Evolutionary conservation across 345 rosid genomes (phyloP).

Genomic region (Sisymbrium altissimum): DNA sequence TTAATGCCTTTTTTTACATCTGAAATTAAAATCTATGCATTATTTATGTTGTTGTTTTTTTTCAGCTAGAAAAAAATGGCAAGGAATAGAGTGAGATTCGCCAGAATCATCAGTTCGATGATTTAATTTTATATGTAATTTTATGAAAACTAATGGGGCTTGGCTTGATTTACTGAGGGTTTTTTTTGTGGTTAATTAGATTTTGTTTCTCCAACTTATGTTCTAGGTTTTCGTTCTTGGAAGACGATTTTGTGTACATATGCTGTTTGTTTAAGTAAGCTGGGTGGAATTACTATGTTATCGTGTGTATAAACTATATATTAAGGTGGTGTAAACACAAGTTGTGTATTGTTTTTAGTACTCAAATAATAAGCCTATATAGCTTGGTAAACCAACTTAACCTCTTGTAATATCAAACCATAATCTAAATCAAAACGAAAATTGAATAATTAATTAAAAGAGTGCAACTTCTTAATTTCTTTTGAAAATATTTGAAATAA

Average conservation of each 20-base stretch:
- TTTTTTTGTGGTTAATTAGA: not conserved
- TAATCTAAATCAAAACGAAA: not conserved
- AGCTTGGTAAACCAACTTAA: not conserved
- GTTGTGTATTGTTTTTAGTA: not conserved
- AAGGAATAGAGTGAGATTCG: constrained; percentile 15
- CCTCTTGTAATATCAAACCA: not conserved
- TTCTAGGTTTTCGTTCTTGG: not conserved
- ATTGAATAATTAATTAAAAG: no score
- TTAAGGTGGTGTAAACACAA: not conserved
- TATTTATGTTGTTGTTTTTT: not conserved
- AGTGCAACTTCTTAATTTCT: no score
- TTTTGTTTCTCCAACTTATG: not conserved
- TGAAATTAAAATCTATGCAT: not conserved
- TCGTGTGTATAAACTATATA: not conserved
- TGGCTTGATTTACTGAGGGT: constrained; percentile 22
- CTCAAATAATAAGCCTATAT: no score
- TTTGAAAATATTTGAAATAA: not conserved
- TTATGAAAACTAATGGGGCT: constrained; percentile 6
- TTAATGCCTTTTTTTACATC: not conserved
- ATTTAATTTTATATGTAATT: constrained; percentile 21
- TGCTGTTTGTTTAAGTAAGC: not conserved
- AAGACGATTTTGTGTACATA: constrained; percentile 17
- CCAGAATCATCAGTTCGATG: constrained; percentile 1
- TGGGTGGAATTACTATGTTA: not conserved
- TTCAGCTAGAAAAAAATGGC: constrained; percentile 22